A percentile compares a stretch with the other conserved stretches of the same genome.
Conservation (phyloP, 2,329 filamentous ascomycete species). For the Colletotrichum sp. region DNA sequence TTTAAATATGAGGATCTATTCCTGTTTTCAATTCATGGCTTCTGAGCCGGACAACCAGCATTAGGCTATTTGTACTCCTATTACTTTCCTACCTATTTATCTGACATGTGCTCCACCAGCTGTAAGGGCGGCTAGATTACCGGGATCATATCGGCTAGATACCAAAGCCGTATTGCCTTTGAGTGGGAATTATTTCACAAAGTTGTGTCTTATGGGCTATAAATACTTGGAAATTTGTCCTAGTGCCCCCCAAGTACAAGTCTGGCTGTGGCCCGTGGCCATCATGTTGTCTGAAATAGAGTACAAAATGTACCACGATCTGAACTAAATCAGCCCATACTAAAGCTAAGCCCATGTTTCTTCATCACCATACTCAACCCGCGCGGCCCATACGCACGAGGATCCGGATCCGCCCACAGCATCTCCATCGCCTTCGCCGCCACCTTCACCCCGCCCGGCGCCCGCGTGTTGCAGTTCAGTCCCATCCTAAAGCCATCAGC, state of each 20-base stretch:
- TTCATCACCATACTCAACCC: not conserved
- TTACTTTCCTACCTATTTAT: too few species aligned
- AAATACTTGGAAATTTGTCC: too few species aligned
- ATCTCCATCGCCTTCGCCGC: not conserved
- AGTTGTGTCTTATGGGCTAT: too few species aligned
- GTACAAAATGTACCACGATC: rapidly evolving
- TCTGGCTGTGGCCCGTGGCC: rapidly evolving
- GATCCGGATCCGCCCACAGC: not conserved
- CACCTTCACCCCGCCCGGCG: not conserved
- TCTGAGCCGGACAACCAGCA: too few species aligned
- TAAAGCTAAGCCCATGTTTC: not conserved
- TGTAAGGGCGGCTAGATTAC: too few species aligned
- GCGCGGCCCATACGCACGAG: not conserved
- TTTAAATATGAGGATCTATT: not conserved
- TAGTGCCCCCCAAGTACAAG: too few species aligned
- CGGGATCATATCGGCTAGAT: too few species aligned
- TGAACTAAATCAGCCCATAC: not conserved
- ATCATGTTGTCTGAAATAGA: rapidly evolving
- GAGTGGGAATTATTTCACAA: too few species aligned
- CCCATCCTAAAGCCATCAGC: not conserved
- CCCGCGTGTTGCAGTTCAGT: not conserved
- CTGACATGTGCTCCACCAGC: too few species aligned
- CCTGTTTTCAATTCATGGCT: too few species aligned
- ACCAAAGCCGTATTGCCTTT: too few species aligned
- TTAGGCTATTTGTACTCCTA: too few species aligned